Conservation (phyloP, 2,329 filamentous ascomycete genomes). For the Fusarium acutatum region DNA sequence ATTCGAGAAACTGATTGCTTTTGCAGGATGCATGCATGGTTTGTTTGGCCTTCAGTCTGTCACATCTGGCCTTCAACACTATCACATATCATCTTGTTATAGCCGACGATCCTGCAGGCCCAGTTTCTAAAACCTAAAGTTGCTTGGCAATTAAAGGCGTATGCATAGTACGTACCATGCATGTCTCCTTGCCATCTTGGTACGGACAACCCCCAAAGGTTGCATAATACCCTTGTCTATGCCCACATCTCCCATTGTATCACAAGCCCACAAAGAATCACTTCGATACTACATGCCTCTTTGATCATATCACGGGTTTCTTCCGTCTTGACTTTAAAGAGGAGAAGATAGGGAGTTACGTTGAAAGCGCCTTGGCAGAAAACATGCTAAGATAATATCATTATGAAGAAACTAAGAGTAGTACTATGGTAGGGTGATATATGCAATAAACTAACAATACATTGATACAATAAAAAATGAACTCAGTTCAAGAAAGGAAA, state of each 20-base stretch:
- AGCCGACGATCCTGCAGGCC: slow-evolving; percentile 16
- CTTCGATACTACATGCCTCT: slow-evolving; percentile 6
- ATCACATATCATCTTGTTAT: slow-evolving; percentile 5
- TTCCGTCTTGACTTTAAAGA: neutral
- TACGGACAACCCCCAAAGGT: neutral
- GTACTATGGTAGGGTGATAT: slow-evolving; percentile 8
- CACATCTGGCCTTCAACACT: neutral
- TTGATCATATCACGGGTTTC: neutral
- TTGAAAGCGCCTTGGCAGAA: neutral
- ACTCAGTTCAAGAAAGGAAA: neutral
- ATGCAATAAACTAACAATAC: slow-evolving; percentile 3
- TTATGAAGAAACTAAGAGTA: slow-evolving; percentile 8
- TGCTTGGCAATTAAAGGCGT: neutral
- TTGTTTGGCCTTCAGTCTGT: neutral
- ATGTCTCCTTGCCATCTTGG: neutral
- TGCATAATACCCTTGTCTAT: slow-evolving; percentile 10
- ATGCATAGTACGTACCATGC: neutral
- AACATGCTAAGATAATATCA: slow-evolving; percentile 1
- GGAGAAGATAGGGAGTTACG: neutral
- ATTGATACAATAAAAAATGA: neutral
- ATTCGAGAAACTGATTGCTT: neutral
- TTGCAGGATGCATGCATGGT: neutral
- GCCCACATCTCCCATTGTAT: slow-evolving; percentile 7
- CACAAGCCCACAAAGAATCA: neutral
- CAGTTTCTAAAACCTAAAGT: neutral